Base-by-base conservation (phyloP, 2,329 filamentous ascomycete species). In the Exophiala phaeomuriformis region DNA sequence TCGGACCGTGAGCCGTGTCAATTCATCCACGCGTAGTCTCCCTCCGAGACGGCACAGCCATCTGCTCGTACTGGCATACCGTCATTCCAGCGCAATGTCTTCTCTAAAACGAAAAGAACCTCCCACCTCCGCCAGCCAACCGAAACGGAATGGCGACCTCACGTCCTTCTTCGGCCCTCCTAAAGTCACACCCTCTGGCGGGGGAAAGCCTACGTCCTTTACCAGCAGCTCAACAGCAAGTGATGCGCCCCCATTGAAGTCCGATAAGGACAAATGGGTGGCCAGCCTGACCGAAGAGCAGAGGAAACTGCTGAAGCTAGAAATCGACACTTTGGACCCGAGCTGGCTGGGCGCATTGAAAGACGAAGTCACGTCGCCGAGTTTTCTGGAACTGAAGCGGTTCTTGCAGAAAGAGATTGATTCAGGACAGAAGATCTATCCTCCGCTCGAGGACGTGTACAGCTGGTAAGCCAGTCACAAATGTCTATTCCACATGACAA, bases 261-360 rank as follows among this genome's bases (percentile, higher is more conserved):
- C 96, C 68, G 80, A 96, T 75, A 96, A 95, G 75, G 81, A 82
- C 43, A 88, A 86, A 71, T 98, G 93, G 93, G 77, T 90, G n/a
- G 80, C 81, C 19, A 80, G 81, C 53, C 77, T 98, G 58, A 90
- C 81, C 0, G 71, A 80, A 0, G 93, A 98, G 72, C 88, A 96
- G 70, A 88, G 82, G 66, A 78, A 85, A 49, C 76, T 97, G 44
- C 78, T 98, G 46, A 77, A 86, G 66, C 78, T 98, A 39, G 93
- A 98, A 73, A 95, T 98, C 62, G 83, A 94, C 42, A 96, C 90
- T 0, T 74, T 98, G 56, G 81, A 96, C 67, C 87, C 90, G 56
- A 94, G 85, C 73, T 98, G 93, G 91, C 77, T 98, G 58, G 83
- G 84, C 10, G 83, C 87, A 60, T 78, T 98, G 54, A 95, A 94